Evolutionary conservation across 1,284 basidiomycete species (phyloP).

Genomic region (Neonothopanus nambi): DNA sequence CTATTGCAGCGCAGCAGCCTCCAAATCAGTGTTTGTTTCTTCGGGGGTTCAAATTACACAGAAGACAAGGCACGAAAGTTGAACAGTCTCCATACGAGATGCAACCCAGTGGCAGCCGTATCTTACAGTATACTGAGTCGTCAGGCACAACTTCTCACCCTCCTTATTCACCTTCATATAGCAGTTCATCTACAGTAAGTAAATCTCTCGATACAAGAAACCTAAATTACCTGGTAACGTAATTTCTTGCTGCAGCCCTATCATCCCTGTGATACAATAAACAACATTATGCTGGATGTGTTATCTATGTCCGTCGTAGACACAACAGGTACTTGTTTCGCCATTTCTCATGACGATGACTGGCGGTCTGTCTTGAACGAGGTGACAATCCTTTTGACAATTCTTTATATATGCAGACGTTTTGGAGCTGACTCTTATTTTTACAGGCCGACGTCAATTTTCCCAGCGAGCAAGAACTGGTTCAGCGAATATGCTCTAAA

Average conservation of each 20-base stretch:
- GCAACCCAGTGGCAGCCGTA: background rate
- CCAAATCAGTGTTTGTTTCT: slow-evolving; percentile 17
- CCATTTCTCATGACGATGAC: slow-evolving; percentile 16
- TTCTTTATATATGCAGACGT: too few species aligned
- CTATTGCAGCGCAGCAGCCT: too few species aligned
- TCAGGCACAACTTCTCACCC: too few species aligned
- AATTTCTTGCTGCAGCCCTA: background rate
- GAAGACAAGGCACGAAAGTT: background rate
- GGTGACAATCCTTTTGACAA: background rate
- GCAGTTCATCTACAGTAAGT: background rate
- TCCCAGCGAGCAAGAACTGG: slow-evolving; percentile 3
- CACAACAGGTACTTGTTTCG: slow-evolving; percentile 4
- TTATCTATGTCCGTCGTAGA: slow-evolving; percentile 3
- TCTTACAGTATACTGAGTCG: too few species aligned
- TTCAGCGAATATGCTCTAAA: slow-evolving; percentile 8
- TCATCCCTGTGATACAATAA: slow-evolving; percentile 14
- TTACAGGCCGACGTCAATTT: slow-evolving; percentile 2
- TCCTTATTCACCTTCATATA: too few species aligned
- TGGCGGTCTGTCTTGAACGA: slow-evolving; percentile 11
- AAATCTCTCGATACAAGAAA: background rate
- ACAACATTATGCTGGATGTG: slow-evolving; percentile 8
- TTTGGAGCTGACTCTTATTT: too few species aligned
- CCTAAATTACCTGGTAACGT: background rate
- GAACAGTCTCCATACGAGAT: background rate
- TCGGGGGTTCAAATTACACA: slow-evolving; percentile 17